Percentiles rank a stretch among this genome's conserved stretches.
Conservation (phyloP, 495 filamentous ascomycete genomes). For the Talaromyces liani region DNA sequence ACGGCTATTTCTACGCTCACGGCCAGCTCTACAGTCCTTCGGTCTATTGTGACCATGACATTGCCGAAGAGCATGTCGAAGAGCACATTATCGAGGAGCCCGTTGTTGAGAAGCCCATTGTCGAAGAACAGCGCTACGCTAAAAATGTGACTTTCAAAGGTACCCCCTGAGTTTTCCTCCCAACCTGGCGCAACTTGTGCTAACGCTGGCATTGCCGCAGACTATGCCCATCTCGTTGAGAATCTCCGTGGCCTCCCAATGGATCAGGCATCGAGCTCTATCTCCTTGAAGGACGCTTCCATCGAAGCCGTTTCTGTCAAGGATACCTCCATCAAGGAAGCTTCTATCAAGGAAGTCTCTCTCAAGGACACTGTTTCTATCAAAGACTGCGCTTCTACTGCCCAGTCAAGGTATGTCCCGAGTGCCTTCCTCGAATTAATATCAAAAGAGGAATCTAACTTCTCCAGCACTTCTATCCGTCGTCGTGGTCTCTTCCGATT, state of each 20-base stretch:
- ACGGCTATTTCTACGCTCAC: background rate
- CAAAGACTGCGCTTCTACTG: background rate
- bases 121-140: background rate
- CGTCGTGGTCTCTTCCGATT: background rate
- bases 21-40: background rate
- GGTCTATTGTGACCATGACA: background rate
- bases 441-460: background rate
- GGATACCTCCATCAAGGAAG: background rate
- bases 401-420: background rate
- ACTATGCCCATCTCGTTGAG: background rate
- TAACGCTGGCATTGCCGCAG: background rate
- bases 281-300: background rate
- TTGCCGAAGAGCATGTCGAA: background rate
- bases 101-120: background rate
- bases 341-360: background rate
- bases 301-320: background rate
- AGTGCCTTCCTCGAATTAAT: background rate
- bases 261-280: background rate
- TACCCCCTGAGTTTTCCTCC: background rate
- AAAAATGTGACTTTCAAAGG: slow-evolving; percentile 5
- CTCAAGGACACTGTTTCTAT: background rate
- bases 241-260: background rate
- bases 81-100: background rate
- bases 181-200: background rate
- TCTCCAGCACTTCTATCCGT: background rate